Percentiles rank a stretch among this genome's conserved stretches.
These are phyloP conservation scores for Hyphodiscus sp. DNA, from an alignment of 2,329 filamentous ascomycete genomes.

Conservation along the genomic window DNA sequence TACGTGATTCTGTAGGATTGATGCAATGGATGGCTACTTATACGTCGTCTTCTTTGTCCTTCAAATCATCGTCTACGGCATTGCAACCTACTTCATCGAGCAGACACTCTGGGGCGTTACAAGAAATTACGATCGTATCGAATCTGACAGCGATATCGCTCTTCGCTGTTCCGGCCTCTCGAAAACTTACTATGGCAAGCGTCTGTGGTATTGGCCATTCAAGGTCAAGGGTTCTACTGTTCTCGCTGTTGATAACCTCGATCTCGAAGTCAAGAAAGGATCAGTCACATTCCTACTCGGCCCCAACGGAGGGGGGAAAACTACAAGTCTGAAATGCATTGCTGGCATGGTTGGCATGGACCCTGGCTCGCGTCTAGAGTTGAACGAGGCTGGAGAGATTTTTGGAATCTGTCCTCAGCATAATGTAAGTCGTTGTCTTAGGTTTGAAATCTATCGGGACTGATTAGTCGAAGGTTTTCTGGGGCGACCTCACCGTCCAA, in stretches of 20 bases:
- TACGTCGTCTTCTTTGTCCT: conserved; percentile 53
- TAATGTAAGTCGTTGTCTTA: conserved; percentile 14
- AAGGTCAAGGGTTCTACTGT: conserved; percentile 36
- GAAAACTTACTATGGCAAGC: conserved; percentile 21
- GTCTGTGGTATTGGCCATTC: conserved; percentile 24
- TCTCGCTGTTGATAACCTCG: conserved; percentile 50
- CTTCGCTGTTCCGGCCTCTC: conserved; percentile 20
- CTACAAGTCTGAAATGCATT: conserved; percentile 58
- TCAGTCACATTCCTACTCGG: conserved; percentile 59
- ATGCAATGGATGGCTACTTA: conserved; percentile 50
- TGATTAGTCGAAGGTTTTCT: conserved; percentile 42
- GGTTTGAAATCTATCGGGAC: conserved; percentile 35
- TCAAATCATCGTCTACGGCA: conserved; percentile 51
- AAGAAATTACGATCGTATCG: conserved; percentile 24
- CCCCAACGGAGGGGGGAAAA: conserved; percentile 60
- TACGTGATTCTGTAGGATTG: conserved; percentile 37
- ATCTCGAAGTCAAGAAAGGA: conserved; percentile 49
- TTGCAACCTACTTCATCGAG: conserved; percentile 53
- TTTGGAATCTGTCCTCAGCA: conserved; percentile 26
- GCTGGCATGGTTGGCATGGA: conserved; percentile 55
- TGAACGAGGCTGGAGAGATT: conserved; percentile 22
- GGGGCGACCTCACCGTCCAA: conserved; percentile 55
- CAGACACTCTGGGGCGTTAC: conserved; percentile 46
- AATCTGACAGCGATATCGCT: conserved; percentile 20
- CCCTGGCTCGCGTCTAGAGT: conserved; percentile 35